Evolutionary conservation across 2,329 filamentous ascomycete genomes (phyloP).

Genomic region (Pestalotiopsis fici): DNA sequence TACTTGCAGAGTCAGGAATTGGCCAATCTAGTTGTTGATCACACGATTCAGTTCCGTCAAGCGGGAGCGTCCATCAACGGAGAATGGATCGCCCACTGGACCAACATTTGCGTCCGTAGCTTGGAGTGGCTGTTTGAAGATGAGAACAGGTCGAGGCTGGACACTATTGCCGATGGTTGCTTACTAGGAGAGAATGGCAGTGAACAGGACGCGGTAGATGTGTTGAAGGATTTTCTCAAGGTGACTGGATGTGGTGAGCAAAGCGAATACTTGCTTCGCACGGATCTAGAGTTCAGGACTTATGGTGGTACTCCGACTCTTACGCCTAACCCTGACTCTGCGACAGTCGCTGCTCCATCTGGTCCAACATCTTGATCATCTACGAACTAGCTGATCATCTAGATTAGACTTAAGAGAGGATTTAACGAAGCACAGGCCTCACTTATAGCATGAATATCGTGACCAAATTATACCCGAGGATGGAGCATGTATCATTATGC

Average conservation of each 20-base stretch:
- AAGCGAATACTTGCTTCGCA: not conserved
- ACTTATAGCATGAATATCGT: no score
- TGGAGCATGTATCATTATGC: not conserved
- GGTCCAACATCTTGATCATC: no score
- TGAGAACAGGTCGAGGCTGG: not conserved
- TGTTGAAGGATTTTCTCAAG: not conserved
- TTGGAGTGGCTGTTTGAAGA: not conserved
- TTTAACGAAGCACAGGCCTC: no score
- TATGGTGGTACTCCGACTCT: no score
- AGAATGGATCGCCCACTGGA: not conserved
- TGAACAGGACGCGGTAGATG: not conserved
- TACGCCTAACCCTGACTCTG: no score
- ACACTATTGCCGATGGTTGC: not conserved
- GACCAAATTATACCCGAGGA: no score
- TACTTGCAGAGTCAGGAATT: not conserved
- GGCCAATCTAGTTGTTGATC: not conserved
- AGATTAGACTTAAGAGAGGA: no score
- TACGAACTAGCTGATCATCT: no score
- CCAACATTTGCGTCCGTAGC: not conserved
- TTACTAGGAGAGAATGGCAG: not conserved
- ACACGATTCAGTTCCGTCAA: conserved; percentile 1
- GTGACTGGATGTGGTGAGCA: not conserved
- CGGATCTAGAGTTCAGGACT: no score
- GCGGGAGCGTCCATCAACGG: not conserved
- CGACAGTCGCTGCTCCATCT: no score